phyloP scores from a whole-genome alignment of 1,284 basidiomycete species.

The Earliella scabrosa region DNA sequence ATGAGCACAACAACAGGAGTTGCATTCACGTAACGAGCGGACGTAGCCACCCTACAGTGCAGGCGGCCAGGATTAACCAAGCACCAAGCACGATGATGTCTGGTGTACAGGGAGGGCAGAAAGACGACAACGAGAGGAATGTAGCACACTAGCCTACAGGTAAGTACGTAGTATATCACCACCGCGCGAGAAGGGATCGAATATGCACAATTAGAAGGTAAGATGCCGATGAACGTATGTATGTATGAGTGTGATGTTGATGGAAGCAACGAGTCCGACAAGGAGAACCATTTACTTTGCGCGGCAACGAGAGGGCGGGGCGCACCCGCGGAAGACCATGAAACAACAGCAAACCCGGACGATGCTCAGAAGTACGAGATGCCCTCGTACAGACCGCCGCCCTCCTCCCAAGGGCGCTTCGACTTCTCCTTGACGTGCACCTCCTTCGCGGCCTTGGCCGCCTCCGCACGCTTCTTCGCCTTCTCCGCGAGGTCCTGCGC shows the following conservation, averaged over 20 bases:
- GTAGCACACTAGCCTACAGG: not conserved
- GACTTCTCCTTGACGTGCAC: slow-evolving; percentile 6
- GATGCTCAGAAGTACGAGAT: slow-evolving; percentile 21
- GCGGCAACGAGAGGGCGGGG: too few species aligned
- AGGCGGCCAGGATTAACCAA: not conserved
- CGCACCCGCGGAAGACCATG: not conserved
- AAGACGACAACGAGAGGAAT: not conserved
- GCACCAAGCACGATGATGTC: not conserved
- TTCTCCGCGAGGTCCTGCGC: slow-evolving; percentile 40
- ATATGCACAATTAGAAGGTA: slow-evolving; percentile 3
- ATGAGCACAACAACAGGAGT: not conserved
- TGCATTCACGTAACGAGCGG: not conserved
- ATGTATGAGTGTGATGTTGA: not conserved
- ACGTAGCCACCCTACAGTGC: not conserved
- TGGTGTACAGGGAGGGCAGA: not conserved
- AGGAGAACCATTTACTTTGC: too few species aligned
- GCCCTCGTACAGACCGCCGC: slow-evolving; percentile 21
- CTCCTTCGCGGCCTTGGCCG: slow-evolving; percentile 16
- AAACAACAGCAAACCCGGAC: not conserved
- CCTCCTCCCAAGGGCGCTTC: slow-evolving; percentile 21
- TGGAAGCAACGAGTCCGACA: not conserved
- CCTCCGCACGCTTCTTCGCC: slow-evolving; percentile 19
- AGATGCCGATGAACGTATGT: not conserved
- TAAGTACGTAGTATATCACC: slow-evolving; percentile 1
- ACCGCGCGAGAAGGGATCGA: not conserved